Percentiles rank a stretch among this genome's conserved stretches.
Evolutionary conservation across 1,139 yeast genomes (phyloP).

Genomic region (Saccharomyces uvarum): DNA sequence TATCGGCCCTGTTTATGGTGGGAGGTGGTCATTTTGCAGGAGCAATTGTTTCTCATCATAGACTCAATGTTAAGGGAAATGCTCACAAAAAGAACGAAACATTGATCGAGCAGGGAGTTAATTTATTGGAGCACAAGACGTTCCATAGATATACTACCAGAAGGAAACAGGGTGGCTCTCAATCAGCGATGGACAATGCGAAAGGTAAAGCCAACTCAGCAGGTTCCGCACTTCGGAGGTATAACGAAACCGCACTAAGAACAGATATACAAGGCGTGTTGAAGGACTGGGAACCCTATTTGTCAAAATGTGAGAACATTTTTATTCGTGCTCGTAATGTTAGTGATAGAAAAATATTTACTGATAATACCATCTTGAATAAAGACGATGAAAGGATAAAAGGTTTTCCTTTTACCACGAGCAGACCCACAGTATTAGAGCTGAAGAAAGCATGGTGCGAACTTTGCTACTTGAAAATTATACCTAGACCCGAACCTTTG

Average conservation of each 20-base stretch:
- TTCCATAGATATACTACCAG: constrained; percentile 94
- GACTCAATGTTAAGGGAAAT: constrained; percentile 45
- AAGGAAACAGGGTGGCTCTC: constrained; percentile 96
- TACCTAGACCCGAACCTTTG: constrained; percentile 48
- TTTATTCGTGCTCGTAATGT: constrained; percentile 80
- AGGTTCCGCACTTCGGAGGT: constrained; percentile 82
- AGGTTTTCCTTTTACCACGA: constrained; percentile 80
- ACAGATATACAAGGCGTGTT: constrained; percentile 68
- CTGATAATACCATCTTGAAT: constrained; percentile 49
- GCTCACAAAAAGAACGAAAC: constrained; percentile 34
- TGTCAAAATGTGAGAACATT: constrained; percentile 58
- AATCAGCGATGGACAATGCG: constrained; percentile 84
- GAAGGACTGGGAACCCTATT: constrained; percentile 52
- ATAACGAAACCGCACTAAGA: constrained; percentile 77
- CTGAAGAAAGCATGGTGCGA: constrained; percentile 79
- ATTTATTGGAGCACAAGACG: constrained; percentile 68
- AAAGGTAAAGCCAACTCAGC: constrained; percentile 95
- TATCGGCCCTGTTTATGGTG: constrained; percentile 78
- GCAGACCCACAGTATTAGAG: constrained; percentile 78
- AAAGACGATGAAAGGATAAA: constrained; percentile 52
- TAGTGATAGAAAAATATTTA: constrained; percentile 53
- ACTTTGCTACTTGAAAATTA: constrained; percentile 51
- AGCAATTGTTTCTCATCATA: constrained; percentile 74
- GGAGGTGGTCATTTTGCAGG: constrained; percentile 99
- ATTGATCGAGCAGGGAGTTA: constrained; percentile 52